Conservation (phyloP, 2,329 filamentous ascomycete species). For the Neonectria magnoliae region DNA sequence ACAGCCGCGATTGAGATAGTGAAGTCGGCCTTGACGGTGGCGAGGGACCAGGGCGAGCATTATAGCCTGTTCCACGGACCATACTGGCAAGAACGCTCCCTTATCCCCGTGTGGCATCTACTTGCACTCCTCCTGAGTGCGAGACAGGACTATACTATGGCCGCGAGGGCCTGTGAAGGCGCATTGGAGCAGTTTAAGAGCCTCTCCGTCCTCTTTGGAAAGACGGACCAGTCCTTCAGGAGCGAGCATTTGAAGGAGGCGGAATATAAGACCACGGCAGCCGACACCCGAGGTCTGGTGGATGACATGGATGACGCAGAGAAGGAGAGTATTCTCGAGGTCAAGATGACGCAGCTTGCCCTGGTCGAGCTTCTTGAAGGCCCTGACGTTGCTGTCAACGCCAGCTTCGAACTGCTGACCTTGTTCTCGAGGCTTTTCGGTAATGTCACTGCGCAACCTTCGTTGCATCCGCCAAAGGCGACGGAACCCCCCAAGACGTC, state of each 20-base stretch:
- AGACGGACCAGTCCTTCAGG: conserved; percentile 63
- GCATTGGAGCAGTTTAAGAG: conserved; percentile 91
- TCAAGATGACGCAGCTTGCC: conserved; percentile 93
- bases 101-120: conserved; percentile 90
- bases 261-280: conserved; percentile 44
- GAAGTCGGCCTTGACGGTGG: conserved; percentile 76
- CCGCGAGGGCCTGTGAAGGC: conserved; percentile 84
- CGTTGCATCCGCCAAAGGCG: conserved; percentile 52
- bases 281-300: conserved; percentile 63
- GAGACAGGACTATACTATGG: conserved; percentile 83
- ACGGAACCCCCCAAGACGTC: conserved; percentile 73
- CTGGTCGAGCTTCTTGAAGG: conserved; percentile 87
- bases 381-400: conserved; percentile 85
- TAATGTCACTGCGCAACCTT: conserved; percentile 58
- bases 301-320: conserved; percentile 86
- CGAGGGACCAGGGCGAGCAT: conserved; percentile 58
- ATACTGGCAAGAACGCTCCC: conserved; percentile 70
- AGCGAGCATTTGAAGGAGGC: conserved; percentile 75
- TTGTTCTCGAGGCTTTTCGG: conserved; percentile 87
- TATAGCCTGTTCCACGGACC: conserved; percentile 57
- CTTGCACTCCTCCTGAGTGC: conserved; percentile 87
- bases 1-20: conserved; percentile 83
- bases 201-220: conserved; percentile 74
- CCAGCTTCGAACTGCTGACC: conserved; percentile 83
- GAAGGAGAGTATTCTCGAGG: conserved; percentile 87